Conservation (phyloP, 768 basidiomycete genomes). For the Heimioporus sp. region DNA sequence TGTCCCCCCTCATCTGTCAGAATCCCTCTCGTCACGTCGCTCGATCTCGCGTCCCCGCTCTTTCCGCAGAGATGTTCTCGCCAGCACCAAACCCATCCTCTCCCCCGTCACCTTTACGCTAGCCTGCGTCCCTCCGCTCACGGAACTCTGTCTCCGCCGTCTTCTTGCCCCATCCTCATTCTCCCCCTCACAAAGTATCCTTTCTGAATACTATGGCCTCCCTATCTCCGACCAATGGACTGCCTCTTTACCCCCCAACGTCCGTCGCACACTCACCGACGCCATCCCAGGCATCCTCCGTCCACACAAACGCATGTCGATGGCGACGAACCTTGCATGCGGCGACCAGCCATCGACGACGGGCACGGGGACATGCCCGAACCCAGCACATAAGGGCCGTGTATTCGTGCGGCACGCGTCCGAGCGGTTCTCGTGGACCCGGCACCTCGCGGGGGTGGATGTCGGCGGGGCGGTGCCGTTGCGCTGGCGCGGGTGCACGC, state of each 20-base stretch:
- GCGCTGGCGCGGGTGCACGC: conserved; percentile 66
- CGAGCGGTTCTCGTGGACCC: conserved; percentile 67
- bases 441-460: conserved; percentile 46
- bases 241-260: conserved; percentile 14
- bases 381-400: conserved; percentile 28
- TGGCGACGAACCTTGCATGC: background rate
- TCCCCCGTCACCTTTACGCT: conserved; percentile 21
- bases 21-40: conserved; percentile 3
- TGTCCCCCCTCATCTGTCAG: conserved; percentile 10
- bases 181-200: conserved; percentile 6
- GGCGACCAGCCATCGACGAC: conserved; percentile 10
- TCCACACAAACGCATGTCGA: conserved; percentile 1
- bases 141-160: conserved; percentile 38
- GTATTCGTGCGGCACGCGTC: conserved; percentile 59
- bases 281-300: conserved; percentile 30
- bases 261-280: conserved; percentile 25
- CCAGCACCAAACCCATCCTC: conserved; percentile 8
- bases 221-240: conserved; percentile 31
- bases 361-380: conserved; percentile 50
- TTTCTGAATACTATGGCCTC: conserved; percentile 25
- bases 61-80: conserved; percentile 4
- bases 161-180: conserved; percentile 30
- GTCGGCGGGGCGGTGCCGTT: conserved; percentile 57
- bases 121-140: conserved; percentile 27
- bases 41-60: conserved; percentile 10